Evolutionary conservation across 2,329 filamentous ascomycete species (phyloP).

Genomic region (Pseudodiploospora longispora): DNA sequence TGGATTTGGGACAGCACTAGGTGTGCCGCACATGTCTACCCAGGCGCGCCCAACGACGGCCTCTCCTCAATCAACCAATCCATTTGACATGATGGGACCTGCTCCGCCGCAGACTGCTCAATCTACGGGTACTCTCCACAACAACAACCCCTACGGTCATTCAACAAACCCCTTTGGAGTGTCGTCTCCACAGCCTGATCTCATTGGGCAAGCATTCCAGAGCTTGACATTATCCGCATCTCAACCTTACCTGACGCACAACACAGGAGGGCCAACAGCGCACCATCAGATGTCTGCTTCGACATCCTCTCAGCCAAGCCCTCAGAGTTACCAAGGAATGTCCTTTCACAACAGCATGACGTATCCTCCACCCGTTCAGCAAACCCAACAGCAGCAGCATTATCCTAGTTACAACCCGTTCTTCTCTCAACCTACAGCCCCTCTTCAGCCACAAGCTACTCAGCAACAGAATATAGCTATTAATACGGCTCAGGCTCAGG

Average conservation of each 20-base stretch:
- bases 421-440: conserved; percentile 30
- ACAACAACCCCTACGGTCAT: conserved; percentile 45
- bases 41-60: conserved; percentile 30
- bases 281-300: conserved; percentile 35
- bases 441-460: conserved; percentile 21
- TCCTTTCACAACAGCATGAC: conserved; percentile 35
- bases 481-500: conserved; percentile 29
- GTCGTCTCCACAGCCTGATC: conserved; percentile 30
- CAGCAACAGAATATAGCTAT: conserved; percentile 30
- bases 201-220: conserved; percentile 63
- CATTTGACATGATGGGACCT: conserved; percentile 54
- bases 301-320: conserved; percentile 35
- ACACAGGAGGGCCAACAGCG: conserved; percentile 54
- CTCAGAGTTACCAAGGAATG: conserved; percentile 31
- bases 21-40: conserved; percentile 19
- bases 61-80: conserved; percentile 51
- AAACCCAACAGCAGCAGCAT: conserved; percentile 27
- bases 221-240: conserved; percentile 57
- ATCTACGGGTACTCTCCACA: conserved; percentile 54
- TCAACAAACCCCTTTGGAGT: conserved; percentile 65
- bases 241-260: conserved; percentile 65
- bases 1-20: conserved; percentile 24
- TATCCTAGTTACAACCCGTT: conserved; percentile 45
- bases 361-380: conserved; percentile 30
- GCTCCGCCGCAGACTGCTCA: conserved; percentile 55